Percentiles rank a stretch among this genome's conserved stretches.
These are phyloP conservation scores for Phytopythium sindhum DNA, from an alignment of 352 stramenopile genomes.

Conservation along the genomic window DNA sequence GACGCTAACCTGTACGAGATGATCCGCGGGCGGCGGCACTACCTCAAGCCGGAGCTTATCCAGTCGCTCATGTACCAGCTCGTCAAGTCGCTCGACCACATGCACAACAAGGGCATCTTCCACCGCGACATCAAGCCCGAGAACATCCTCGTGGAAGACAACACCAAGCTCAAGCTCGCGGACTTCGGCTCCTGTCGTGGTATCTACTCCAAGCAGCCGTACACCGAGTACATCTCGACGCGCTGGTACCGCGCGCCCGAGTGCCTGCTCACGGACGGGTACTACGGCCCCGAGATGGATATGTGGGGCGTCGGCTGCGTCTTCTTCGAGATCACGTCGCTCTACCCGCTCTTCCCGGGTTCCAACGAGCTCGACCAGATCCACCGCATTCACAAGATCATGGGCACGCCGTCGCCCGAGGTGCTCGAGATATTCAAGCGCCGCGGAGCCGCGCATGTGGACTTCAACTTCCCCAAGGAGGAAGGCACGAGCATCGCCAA, in stretches of 20 bases:
- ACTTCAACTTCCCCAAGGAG: slow-evolving; percentile 91
- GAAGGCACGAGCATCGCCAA: slow-evolving; percentile 81
- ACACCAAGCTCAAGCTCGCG: slow-evolving; percentile 87
- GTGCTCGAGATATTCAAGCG: slow-evolving; percentile 90
- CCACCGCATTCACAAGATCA: slow-evolving; percentile 92
- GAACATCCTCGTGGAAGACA: slow-evolving; percentile 93
- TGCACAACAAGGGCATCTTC: slow-evolving; percentile 97
- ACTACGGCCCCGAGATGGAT: slow-evolving; percentile 96
- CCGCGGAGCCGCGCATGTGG: slow-evolving; percentile 89
- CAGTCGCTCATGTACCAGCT: slow-evolving; percentile 91
- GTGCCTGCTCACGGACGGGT: slow-evolving; percentile 93
- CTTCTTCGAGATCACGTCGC: slow-evolving; percentile 94
- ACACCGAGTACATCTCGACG: slow-evolving; percentile 97
- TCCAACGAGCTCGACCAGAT: slow-evolving; percentile 96
- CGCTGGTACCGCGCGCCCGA: slow-evolving; percentile 95
- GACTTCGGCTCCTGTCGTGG: slow-evolving; percentile 95
- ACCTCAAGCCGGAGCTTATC: slow-evolving; percentile 83
- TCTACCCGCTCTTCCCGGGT: slow-evolving; percentile 94
- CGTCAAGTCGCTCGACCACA: slow-evolving; percentile 94
- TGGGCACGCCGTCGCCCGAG: slow-evolving; percentile 86
- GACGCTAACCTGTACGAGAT: slow-evolving; percentile 96
- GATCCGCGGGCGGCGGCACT: slow-evolving; percentile 87
- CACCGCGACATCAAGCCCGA: slow-evolving; percentile 96
- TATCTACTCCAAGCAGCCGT: slow-evolving; percentile 95
- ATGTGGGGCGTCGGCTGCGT: slow-evolving; percentile 95